Percentiles rank a stretch among this genome's conserved stretches.
These are phyloP conservation scores for Aspergillus bridgeri DNA, from an alignment of 495 filamentous ascomycete genomes.

Conservation along the genomic window DNA sequence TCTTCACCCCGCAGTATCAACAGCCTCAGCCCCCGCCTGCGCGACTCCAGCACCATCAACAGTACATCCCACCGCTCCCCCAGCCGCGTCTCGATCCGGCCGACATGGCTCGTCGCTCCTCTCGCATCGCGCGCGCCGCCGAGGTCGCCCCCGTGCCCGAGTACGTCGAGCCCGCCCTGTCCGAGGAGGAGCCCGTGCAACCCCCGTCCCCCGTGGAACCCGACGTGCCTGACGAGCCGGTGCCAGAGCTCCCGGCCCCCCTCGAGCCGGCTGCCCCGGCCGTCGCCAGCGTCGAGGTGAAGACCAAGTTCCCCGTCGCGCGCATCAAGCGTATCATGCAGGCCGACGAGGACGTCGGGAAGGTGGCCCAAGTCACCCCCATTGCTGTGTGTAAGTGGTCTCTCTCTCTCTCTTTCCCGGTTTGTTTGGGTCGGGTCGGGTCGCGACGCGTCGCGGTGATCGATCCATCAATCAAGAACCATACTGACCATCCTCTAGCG, in stretches of 20 bases:
- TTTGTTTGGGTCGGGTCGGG: background rate
- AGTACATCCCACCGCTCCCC: conserved; percentile 35
- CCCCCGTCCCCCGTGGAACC: background rate
- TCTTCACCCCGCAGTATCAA: conserved; percentile 36
- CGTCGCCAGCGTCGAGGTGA: conserved; percentile 59
- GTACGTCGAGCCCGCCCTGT: conserved; percentile 41
- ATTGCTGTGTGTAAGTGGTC: conserved; percentile 78
- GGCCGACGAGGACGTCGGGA: conserved; percentile 97
- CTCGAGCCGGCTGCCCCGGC: conserved; percentile 28
- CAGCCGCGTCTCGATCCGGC: conserved; percentile 23
- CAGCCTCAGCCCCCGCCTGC: conserved; percentile 19
- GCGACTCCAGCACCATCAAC: conserved; percentile 28
- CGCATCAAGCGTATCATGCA: conserved; percentile 99
- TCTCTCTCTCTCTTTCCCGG: background rate
- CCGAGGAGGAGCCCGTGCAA: conserved; percentile 22
- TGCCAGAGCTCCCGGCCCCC: too few species aligned
- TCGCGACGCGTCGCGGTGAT: conserved; percentile 10
- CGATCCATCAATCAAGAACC: too few species aligned
- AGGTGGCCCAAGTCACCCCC: conserved; percentile 95
- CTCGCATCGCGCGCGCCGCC: conserved; percentile 37
- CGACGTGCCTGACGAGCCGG: conserved; percentile 20
- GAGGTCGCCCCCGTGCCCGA: conserved; percentile 27
- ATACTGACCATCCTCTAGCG: conserved; percentile 28
- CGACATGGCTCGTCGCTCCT: conserved; percentile 47
- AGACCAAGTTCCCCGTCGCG: conserved; percentile 95